phyloP scores from a whole-genome alignment of 345 rosid species.

The Salix arbutifolia region DNA sequence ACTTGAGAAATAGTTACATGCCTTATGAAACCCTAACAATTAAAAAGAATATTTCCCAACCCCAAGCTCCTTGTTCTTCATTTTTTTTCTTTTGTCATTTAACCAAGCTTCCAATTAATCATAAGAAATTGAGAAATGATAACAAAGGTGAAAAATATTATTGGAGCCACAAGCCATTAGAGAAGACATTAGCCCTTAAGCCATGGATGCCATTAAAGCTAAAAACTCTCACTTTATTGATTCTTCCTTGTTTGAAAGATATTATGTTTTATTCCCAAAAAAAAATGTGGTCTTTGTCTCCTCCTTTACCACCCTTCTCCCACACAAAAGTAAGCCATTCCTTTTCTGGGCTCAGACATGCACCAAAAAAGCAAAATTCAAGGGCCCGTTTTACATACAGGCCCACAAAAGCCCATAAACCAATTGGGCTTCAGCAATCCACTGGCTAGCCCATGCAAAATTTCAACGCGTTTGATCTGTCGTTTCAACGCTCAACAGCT shows the following conservation, averaged over 20 bases:
- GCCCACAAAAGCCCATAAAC: background rate
- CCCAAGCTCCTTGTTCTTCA: too few species aligned
- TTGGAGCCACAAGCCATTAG: background rate
- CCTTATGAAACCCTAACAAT: too few species aligned
- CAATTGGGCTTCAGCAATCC: background rate
- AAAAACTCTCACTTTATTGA: background rate
- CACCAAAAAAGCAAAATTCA: background rate
- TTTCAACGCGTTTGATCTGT: background rate
- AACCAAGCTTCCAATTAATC: too few species aligned
- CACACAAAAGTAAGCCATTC: background rate
- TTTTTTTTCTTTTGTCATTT: too few species aligned
- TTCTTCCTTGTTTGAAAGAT: constrained; percentile 11
- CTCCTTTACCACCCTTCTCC: background rate
- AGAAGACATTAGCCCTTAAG: background rate
- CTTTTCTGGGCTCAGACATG: background rate
- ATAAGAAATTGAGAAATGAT: background rate
- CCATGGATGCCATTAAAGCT: background rate
- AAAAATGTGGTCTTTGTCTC: background rate
- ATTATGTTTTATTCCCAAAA: constrained; percentile 11
- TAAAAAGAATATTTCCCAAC: too few species aligned
- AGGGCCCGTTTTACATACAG: background rate
- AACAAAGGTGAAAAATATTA: background rate
- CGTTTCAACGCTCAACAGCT: too few species aligned
- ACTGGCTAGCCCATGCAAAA: background rate
- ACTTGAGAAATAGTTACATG: too few species aligned